A percentile compares a stretch with the other conserved stretches of the same genome.
phyloP scores from a whole-genome alignment of 2,329 filamentous ascomycete genomes.

The Hypoxylon sp. region DNA sequence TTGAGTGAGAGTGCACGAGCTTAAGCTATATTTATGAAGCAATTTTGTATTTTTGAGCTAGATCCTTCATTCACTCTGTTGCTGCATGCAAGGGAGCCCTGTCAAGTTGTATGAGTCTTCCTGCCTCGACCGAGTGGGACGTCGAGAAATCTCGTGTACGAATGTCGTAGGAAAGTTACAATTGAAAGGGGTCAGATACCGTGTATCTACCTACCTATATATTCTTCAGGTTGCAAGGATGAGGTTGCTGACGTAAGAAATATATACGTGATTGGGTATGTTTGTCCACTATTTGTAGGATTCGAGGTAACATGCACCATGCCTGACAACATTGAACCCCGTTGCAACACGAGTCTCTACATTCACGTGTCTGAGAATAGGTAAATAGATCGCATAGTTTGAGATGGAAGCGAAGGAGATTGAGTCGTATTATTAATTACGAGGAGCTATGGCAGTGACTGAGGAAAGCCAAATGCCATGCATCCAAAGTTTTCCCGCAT shows the following conservation, averaged over 20 bases:
- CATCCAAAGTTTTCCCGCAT: slow-evolving; percentile 45
- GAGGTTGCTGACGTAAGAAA: not conserved
- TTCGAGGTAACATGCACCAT: not conserved
- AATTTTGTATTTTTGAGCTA: not conserved
- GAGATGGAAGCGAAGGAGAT: slow-evolving; percentile 34
- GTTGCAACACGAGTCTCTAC: not conserved
- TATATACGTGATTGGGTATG: not conserved
- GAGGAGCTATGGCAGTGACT: slow-evolving; percentile 28
- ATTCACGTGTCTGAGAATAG: not conserved
- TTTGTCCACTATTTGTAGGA: not conserved
- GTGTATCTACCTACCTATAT: not conserved
- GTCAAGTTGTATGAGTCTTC: not conserved
- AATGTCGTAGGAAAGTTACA: not conserved
- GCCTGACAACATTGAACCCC: not conserved
- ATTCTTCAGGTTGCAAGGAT: not conserved
- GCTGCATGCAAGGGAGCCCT: not conserved
- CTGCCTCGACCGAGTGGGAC: not conserved
- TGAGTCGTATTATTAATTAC: slow-evolving; percentile 50
- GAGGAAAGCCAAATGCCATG: slow-evolving; percentile 26
- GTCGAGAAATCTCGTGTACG: not conserved
- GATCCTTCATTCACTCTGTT: slow-evolving; percentile 1
- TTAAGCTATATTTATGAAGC: not conserved
- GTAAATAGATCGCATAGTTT: not conserved
- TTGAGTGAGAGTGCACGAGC: not conserved
- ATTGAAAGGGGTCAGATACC: not conserved